These are phyloP conservation scores for Alternaria sp. DNA, from an alignment of 2,329 filamentous ascomycete species.

Conservation along the genomic window DNA sequence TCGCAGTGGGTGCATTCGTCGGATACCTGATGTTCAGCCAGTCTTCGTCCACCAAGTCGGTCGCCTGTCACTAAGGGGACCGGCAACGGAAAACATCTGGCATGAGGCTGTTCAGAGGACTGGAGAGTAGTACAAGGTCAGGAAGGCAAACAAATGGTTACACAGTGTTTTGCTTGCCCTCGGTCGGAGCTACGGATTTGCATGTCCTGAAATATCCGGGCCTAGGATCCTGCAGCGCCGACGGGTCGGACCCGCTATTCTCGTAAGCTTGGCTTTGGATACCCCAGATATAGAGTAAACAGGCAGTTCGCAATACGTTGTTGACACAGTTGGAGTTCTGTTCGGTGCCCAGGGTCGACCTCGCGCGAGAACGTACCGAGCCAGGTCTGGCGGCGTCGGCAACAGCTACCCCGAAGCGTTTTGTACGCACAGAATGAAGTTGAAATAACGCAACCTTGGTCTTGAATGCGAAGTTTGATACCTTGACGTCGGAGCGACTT, in stretches of 20 bases:
- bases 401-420: slow-evolving; percentile 7
- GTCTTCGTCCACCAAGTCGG: slow-evolving; percentile 79
- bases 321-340: not conserved
- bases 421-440: not conserved
- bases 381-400: slow-evolving; percentile 14
- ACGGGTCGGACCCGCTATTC: not conserved
- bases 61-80: slow-evolving; percentile 79
- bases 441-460: not conserved
- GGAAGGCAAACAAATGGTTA: not conserved
- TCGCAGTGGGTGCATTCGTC: slow-evolving; percentile 86
- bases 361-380: slow-evolving; percentile 22
- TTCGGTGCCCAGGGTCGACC: not conserved
- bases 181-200: not conserved
- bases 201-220: slow-evolving; percentile 19
- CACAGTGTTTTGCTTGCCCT: not conserved
- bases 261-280: not conserved
- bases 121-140: not conserved
- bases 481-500: not conserved
- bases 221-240: not conserved
- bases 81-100: not conserved
- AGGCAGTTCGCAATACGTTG: not conserved
- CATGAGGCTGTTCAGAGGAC: not conserved
- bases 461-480: not conserved
- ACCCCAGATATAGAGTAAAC: not conserved
- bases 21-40: slow-evolving; percentile 83